Evolutionary conservation across 805 yeast genomes (phyloP).

Genomic region (Saturnispora sekii): DNA sequence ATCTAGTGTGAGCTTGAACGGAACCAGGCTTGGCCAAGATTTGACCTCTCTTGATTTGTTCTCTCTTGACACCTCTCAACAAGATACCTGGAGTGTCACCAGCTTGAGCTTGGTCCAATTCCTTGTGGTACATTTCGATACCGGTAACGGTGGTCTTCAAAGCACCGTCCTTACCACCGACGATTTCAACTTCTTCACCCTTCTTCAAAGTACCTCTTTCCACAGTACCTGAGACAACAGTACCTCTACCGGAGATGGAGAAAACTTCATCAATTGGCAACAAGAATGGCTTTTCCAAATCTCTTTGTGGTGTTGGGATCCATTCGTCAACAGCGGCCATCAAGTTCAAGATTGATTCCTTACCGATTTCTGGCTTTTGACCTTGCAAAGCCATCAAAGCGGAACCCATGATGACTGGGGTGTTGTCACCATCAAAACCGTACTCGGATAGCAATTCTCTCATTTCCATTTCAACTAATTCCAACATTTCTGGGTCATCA

Average conservation of each 20-base stretch:
- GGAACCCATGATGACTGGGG: constrained; percentile 98
- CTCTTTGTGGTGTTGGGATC: constrained; percentile 96
- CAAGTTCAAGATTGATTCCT: constrained; percentile 69
- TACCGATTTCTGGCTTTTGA: constrained; percentile 84
- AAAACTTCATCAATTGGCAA: constrained; percentile 97
- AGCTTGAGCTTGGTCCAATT: constrained; percentile 93
- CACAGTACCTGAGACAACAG: constrained; percentile 97
- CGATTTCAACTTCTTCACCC: constrained; percentile 98
- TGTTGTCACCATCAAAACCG: constrained; percentile 97
- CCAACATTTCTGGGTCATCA: constrained; percentile 98
- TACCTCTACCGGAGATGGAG: constrained; percentile 99
- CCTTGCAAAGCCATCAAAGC: constrained; percentile 94
- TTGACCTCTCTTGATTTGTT: constrained; percentile 96
- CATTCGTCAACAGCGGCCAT: constrained; percentile 87
- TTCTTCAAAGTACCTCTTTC: constrained; percentile 96
- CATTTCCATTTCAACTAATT: constrained; percentile 99
- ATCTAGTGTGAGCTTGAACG: constrained; percentile 85
- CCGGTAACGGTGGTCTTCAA: constrained; percentile 94
- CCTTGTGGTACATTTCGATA: constrained; percentile 99
- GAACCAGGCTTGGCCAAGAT: constrained; percentile 88
- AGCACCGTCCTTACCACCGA: constrained; percentile 81
- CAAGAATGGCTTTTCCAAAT: constrained; percentile 90
- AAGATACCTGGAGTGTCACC: constrained; percentile 98
- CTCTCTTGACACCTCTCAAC: constrained; percentile 97
- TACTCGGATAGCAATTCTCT: constrained; percentile 84